Conservation (phyloP, 2,329 filamentous ascomycete species). For the Venturia effusa region DNA sequence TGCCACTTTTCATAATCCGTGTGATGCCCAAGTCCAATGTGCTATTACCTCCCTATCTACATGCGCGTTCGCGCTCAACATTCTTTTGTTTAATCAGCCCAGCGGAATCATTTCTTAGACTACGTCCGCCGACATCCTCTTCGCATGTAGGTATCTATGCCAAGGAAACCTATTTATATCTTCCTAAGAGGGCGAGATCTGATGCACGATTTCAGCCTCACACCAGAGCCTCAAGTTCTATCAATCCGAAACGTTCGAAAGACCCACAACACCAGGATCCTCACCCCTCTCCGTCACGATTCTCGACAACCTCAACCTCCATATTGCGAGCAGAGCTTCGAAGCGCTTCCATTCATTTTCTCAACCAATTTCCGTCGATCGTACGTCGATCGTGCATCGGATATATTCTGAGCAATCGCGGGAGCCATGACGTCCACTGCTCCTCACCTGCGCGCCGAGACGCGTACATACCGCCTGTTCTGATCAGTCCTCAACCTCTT, state of each 20-base stretch:
- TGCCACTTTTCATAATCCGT: no score
- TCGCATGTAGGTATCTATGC: no score
- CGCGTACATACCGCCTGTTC: background rate
- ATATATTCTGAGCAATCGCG: background rate
- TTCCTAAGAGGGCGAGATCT: background rate
- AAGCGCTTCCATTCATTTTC: background rate
- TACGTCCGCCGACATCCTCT: no score
- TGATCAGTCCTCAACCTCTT: background rate
- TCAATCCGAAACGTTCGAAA: background rate
- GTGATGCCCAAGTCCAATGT: no score
- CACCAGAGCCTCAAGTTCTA: background rate
- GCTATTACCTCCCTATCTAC: no score
- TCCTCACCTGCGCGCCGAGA: background rate
- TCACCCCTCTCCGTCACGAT: background rate
- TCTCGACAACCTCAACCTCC: background rate
- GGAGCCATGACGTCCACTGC: background rate
- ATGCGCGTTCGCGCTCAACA: no score
- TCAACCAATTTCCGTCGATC: background rate
- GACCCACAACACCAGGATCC: background rate
- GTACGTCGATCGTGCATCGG: background rate
- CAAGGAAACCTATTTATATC: background rate
- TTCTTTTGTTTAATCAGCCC: no score
- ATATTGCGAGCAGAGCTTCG: background rate
- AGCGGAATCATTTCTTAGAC: no score
- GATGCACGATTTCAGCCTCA: background rate